Conservation (phyloP, 1,284 basidiomycete genomes). For the Cystobasidiaceae sp. region DNA sequence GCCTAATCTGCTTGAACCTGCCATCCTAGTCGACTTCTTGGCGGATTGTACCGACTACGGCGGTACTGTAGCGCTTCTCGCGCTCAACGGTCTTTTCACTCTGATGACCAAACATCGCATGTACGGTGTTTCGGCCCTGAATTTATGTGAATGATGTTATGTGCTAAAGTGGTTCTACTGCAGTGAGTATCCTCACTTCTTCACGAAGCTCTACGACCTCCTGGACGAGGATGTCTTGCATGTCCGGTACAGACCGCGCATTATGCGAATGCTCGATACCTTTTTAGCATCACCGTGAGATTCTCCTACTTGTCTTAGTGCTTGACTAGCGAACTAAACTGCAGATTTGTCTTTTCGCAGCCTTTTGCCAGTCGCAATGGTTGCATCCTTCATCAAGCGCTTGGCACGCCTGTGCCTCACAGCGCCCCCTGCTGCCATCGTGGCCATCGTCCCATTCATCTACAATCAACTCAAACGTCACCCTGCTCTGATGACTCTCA, state of each 20-base stretch:
- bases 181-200: constrained; percentile 94
- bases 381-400: constrained; percentile 92
- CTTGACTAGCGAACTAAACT: not conserved
- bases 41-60: constrained; percentile 79
- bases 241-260: constrained; percentile 84
- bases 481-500: constrained; percentile 85
- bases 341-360: constrained; percentile 49
- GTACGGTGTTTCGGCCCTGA: constrained; percentile 52
- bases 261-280: constrained; percentile 85
- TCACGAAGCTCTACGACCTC: constrained; percentile 85
- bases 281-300: constrained; percentile 85
- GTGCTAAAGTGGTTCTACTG: not conserved
- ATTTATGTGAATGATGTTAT: not conserved
- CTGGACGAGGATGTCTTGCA: constrained; percentile 82
- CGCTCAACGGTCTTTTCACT: constrained; percentile 84
- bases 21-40: constrained; percentile 89
- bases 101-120: constrained; percentile 91
- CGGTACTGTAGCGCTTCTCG: constrained; percentile 79
- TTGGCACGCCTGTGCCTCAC: constrained; percentile 74
- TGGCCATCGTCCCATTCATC: constrained; percentile 85
- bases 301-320: constrained; percentile 6
- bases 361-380: constrained; percentile 76
- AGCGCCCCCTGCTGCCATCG: constrained; percentile 82
- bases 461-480: constrained; percentile 94
- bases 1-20: constrained; percentile 68